phyloP scores from a whole-genome alignment of 495 filamentous ascomycete species.

The Penicillium taxi region DNA sequence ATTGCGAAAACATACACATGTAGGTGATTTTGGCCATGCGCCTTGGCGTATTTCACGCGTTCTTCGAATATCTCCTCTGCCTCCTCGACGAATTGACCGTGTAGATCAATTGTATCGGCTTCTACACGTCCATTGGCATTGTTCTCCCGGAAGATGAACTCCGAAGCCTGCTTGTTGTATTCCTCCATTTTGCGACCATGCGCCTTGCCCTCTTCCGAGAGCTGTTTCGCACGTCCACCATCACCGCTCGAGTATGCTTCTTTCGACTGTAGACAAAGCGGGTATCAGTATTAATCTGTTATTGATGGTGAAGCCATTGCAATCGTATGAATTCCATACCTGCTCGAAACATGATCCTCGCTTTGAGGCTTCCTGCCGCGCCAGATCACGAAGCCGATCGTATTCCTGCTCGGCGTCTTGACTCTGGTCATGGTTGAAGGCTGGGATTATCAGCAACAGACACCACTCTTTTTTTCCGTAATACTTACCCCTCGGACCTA shows the following conservation, averaged over 20 bases:
- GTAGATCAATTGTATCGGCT: constrained; percentile 84
- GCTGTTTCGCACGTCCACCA: constrained; percentile 65
- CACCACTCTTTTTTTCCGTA: neutral
- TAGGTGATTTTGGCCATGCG: constrained; percentile 65
- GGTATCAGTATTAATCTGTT: neutral
- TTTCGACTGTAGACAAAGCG: constrained; percentile 51
- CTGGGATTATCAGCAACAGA: constrained; percentile 37
- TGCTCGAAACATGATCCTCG: constrained; percentile 65
- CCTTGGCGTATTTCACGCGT: constrained; percentile 66
- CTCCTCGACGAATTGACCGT: constrained; percentile 89
- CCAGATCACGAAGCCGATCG: constrained; percentile 79
- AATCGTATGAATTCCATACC: constrained; percentile 34
- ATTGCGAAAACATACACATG: constrained; percentile 51
- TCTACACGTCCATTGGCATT: constrained; percentile 63
- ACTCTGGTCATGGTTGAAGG: constrained; percentile 71
- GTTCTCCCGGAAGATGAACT: constrained; percentile 91
- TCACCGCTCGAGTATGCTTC: constrained; percentile 76
- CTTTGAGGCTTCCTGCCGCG: constrained; percentile 67
- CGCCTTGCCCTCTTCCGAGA: constrained; percentile 75
- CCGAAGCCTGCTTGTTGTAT: constrained; percentile 82
- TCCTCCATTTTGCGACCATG: constrained; percentile 71
- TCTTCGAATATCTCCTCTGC: constrained; percentile 82
- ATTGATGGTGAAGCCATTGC: neutral
- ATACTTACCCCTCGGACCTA: constrained; percentile 45
- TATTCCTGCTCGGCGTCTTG: constrained; percentile 74